Conservation (phyloP, 1,284 basidiomycete species). For the Takashimella koratensis region DNA sequence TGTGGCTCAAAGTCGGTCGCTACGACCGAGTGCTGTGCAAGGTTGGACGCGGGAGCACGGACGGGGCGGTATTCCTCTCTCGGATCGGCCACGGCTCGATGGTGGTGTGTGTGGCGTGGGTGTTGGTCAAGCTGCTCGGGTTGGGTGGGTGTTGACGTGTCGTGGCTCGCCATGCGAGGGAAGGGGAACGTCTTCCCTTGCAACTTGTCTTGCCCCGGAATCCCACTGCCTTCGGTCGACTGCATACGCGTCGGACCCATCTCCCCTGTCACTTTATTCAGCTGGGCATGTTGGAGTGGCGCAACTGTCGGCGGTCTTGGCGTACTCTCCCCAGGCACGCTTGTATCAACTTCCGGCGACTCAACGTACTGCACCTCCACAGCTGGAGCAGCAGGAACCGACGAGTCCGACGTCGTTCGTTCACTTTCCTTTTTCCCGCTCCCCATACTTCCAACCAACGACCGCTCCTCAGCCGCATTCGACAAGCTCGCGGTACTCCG, state of each 20-base stretch:
- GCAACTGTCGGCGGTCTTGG: background rate
- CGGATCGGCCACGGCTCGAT: background rate
- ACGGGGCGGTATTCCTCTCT: background rate
- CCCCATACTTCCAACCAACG: background rate
- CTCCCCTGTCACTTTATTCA: background rate
- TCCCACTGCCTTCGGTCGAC: background rate
- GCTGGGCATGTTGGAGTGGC: background rate
- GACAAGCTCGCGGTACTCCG: background rate
- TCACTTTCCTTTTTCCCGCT: background rate
- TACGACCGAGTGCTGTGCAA: constrained; percentile 1
- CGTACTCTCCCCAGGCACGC: too few species aligned
- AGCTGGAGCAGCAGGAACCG: background rate
- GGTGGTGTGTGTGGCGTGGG: background rate
- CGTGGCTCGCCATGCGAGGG: background rate
- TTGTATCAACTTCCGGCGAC: too few species aligned
- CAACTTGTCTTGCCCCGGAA: background rate
- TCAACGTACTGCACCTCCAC: background rate
- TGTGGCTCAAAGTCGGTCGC: background rate
- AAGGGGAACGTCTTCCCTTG: constrained; percentile 5
- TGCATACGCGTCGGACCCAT: background rate
- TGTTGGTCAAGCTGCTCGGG: background rate
- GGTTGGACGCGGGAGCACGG: background rate
- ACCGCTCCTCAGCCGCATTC: background rate
- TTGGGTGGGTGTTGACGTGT: background rate
- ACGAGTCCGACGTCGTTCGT: background rate